phyloP scores from a whole-genome alignment of 768 basidiomycete species.

The Hypholoma sublateritium region DNA sequence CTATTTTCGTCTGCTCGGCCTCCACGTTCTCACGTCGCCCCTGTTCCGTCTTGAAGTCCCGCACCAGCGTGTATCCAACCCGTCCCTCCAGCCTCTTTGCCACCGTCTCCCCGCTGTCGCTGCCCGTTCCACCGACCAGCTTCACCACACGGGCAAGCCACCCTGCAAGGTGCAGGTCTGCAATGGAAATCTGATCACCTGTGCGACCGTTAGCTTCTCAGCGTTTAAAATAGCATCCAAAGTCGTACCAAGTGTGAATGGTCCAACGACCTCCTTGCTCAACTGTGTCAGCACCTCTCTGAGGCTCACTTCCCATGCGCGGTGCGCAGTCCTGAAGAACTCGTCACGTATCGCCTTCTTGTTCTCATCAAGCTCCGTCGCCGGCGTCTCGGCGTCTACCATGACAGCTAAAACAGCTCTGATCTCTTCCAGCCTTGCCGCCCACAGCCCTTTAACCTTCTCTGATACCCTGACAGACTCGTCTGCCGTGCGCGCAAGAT shows the following conservation, averaged over 20 bases:
- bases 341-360: conserved; percentile 40
- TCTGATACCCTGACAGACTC: conserved; percentile 53
- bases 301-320: conserved; percentile 54
- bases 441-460: conserved; percentile 65
- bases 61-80: conserved; percentile 44
- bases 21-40: conserved; percentile 26
- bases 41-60: conserved; percentile 37
- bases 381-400: conserved; percentile 39
- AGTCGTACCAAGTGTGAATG: conserved; percentile 60
- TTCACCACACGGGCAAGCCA: conserved; percentile 67
- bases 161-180: conserved; percentile 77
- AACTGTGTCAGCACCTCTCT: conserved; percentile 45
- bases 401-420: conserved; percentile 47
- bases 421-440: conserved; percentile 46
- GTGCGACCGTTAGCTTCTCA: not conserved
- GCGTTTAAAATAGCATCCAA: not conserved
- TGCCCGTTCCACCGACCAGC: conserved; percentile 52
- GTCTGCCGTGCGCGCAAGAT: conserved; percentile 52
- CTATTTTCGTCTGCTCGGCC: conserved; percentile 59
- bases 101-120: conserved; percentile 50
- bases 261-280: conserved; percentile 60
- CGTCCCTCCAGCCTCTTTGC: conserved; percentile 52
- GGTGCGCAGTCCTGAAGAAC: conserved; percentile 49
- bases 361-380: conserved; percentile 36
- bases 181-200: conserved; percentile 85